Evolutionary conservation across 768 basidiomycete species (phyloP).

Genomic region (Leccinellum rugosiceps): DNA sequence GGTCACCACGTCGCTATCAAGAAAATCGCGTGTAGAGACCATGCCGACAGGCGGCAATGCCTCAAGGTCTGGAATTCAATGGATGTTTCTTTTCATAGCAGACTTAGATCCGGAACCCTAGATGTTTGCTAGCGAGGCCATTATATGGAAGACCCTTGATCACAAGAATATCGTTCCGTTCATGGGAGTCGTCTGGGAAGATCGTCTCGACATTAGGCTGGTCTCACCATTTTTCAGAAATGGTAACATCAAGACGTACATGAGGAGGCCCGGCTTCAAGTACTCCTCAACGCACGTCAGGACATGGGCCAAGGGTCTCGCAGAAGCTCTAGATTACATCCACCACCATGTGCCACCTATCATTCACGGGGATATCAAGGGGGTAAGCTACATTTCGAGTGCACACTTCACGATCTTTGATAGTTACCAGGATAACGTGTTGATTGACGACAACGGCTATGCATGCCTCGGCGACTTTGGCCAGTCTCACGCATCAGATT

Average conservation of each 20-base stretch:
- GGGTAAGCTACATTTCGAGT: slow-evolving; percentile 17
- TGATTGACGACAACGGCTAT: slow-evolving; percentile 11
- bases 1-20: slow-evolving; percentile 26
- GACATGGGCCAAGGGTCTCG: slow-evolving; percentile 15
- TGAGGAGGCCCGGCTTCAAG: not conserved
- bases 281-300: slow-evolving; percentile 7
- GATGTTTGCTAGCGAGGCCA: slow-evolving; percentile 27
- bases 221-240: slow-evolving; percentile 23
- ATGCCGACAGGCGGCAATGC: not conserved
- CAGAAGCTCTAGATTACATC: slow-evolving; percentile 22
- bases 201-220: slow-evolving; percentile 14
- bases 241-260: slow-evolving; percentile 14
- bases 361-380: slow-evolving; percentile 43
- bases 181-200: slow-evolving; percentile 14
- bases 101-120: slow-evolving; percentile 4
- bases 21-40: slow-evolving; percentile 7
- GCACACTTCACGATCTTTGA: not conserved
- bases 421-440: slow-evolving; percentile 20
- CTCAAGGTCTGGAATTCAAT: slow-evolving; percentile 12
- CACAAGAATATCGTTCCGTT: slow-evolving; percentile 32
- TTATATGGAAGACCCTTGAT: slow-evolving; percentile 24
- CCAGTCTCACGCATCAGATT: slow-evolving; percentile 23
- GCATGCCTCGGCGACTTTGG: slow-evolving; percentile 29
- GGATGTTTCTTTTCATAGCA: not conserved
- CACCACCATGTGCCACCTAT: slow-evolving; percentile 28